A percentile compares a stretch with the other conserved stretches of the same genome.
These are phyloP conservation scores for Glycine latifolia DNA, from an alignment of 306 rosid genomes.

Conservation along the genomic window DNA sequence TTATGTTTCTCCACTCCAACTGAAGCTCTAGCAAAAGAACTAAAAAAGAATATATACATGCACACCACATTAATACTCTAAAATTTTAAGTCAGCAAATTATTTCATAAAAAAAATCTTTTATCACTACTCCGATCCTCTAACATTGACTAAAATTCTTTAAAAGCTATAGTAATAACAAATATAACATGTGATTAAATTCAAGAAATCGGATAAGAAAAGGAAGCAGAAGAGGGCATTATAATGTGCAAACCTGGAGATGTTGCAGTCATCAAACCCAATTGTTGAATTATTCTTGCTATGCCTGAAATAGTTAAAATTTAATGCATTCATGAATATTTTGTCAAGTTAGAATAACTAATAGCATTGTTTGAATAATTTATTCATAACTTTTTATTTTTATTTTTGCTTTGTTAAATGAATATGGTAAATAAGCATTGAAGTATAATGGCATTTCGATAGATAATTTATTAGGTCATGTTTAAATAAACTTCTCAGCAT, in stretches of 20 bases:
- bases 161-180: not conserved
- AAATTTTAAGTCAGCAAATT: not conserved
- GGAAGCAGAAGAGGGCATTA: not conserved
- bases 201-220: not conserved
- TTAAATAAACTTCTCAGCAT: no score
- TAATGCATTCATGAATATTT: not conserved
- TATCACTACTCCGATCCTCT: not conserved
- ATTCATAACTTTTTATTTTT: not conserved
- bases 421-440: not conserved
- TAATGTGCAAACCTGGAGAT: not conserved
- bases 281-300: not conserved
- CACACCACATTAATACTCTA: not conserved
- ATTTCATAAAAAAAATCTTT: not conserved
- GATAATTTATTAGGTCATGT: no score
- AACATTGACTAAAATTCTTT: not conserved
- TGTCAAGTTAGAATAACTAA: not conserved
- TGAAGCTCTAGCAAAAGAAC: not conserved
- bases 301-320: not conserved
- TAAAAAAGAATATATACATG: not conserved
- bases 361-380: not conserved
- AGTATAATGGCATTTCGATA: not conserved
- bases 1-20: not conserved
- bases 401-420: not conserved
- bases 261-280: not conserved
- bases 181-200: not conserved